These are phyloP conservation scores for Flaveria trinervia DNA, from an alignment of 129 eudicot species.

Conservation along the genomic window DNA sequence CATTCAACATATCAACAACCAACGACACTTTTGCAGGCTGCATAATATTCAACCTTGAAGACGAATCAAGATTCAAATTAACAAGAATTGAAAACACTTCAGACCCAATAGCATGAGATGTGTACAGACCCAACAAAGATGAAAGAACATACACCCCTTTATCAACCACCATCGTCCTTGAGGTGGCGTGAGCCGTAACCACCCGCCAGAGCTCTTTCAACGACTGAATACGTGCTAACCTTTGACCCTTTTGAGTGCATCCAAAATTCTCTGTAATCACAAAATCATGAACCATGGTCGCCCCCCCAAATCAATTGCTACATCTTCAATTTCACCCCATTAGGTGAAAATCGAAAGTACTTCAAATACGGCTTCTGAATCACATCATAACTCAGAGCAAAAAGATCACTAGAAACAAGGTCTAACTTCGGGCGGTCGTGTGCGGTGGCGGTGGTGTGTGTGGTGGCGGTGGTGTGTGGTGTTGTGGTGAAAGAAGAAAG, in stretches of 20 bases:
- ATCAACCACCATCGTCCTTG: constrained; percentile 38
- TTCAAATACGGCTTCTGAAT: too few species aligned
- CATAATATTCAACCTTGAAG: constrained; percentile 37
- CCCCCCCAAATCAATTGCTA: too few species aligned
- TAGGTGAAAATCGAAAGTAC: too few species aligned
- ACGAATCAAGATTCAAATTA: constrained; percentile 38
- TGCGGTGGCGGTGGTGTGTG: too few species aligned
- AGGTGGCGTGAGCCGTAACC: constrained; percentile 36
- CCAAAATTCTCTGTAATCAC: too few species aligned
- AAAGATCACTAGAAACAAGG: too few species aligned
- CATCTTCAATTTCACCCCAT: too few species aligned
- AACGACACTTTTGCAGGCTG: constrained; percentile 53
- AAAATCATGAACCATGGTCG: too few species aligned
- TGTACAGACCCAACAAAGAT: constrained; percentile 48
- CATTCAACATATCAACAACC: constrained; percentile 52
- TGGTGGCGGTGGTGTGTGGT: too few species aligned
- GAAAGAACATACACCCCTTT: constrained; percentile 37
- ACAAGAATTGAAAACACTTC: constrained; percentile 54
- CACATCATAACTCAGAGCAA: too few species aligned
- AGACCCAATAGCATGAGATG: constrained; percentile 57
- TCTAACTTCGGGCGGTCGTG: too few species aligned
- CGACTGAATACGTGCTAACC: constrained; percentile 52
- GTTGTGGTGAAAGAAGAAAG: too few species aligned
- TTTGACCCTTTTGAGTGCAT: constrained; percentile 45
- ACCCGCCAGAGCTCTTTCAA: constrained; percentile 43